These are phyloP conservation scores for Mycocentrospora acerina DNA, from an alignment of 2,329 filamentous ascomycete genomes.

Conservation along the genomic window DNA sequence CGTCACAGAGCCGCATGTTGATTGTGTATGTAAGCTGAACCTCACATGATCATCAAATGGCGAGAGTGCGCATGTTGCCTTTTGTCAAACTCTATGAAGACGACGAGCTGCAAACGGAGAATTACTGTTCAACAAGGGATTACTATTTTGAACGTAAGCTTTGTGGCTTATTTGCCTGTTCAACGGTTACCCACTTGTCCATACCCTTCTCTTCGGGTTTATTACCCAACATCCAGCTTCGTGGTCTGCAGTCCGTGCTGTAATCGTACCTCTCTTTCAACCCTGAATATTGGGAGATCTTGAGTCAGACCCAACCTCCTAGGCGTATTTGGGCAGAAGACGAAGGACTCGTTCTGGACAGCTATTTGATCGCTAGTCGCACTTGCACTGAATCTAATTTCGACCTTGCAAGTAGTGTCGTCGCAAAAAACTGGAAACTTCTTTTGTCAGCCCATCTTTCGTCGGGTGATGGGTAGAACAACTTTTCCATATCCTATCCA, in stretches of 20 bases:
- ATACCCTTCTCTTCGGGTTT: conserved; percentile 12
- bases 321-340: neutral
- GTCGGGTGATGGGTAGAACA: conserved; percentile 6
- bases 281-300: conserved; percentile 9
- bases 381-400: too few species aligned
- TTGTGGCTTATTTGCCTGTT: conserved; percentile 19
- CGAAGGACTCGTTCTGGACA: too few species aligned
- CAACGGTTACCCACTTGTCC: conserved; percentile 12
- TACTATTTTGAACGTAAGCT: conserved; percentile 14
- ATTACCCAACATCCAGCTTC: conserved; percentile 7
- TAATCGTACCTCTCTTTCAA: conserved; percentile 7
- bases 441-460: neutral
- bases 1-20: conserved; percentile 8
- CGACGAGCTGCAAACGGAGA: conserved; percentile 8
- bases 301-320: conserved; percentile 1
- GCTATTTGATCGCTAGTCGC: too few species aligned
- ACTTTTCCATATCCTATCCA: neutral
- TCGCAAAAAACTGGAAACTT: neutral
- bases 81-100: conserved; percentile 4
- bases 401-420: too few species aligned
- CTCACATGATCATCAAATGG: conserved; percentile 1
- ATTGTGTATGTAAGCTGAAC: neutral
- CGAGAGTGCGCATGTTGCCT: conserved; percentile 7
- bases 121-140: conserved; percentile 11
- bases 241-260: conserved; percentile 11